These are phyloP conservation scores for Byssoonygena ceratinophila DNA, from an alignment of 2,329 filamentous ascomycete genomes.

Conservation along the genomic window DNA sequence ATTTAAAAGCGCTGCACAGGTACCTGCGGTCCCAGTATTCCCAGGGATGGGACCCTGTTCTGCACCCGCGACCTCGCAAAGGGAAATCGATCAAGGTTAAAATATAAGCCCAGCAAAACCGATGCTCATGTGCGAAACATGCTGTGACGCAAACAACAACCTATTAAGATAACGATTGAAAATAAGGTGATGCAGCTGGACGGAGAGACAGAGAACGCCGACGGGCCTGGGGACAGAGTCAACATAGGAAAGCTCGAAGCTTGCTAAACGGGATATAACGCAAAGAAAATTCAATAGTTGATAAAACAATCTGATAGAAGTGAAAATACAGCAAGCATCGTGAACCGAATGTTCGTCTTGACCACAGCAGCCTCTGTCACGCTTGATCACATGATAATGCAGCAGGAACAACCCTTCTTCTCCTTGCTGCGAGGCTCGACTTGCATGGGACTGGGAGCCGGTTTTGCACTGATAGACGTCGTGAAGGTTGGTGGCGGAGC, in stretches of 20 bases:
- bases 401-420: constrained; percentile 56
- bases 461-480: constrained; percentile 30
- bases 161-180: not conserved
- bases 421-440: constrained; percentile 50
- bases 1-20: not conserved
- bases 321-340: not conserved
- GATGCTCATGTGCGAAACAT: not conserved
- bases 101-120: not conserved
- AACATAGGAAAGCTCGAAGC: constrained; percentile 2
- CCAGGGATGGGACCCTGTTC: too few relatives aligned
- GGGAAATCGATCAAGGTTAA: not conserved
- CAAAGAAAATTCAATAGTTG: not conserved
- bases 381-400: constrained; percentile 55
- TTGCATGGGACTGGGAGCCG: constrained; percentile 39
- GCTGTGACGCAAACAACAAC: not conserved
- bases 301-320: constrained; percentile 4
- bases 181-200: not conserved
- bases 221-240: not conserved
- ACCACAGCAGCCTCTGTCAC: too few relatives aligned
- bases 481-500: constrained; percentile 22
- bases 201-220: constrained; percentile 10
- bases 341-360: too few relatives aligned
- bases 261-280: not conserved
- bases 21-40: too few relatives aligned
- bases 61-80: not conserved